These are phyloP conservation scores for Amanita pseudoporphyria DNA, from an alignment of 768 basidiomycete species.

Conservation along the genomic window DNA sequence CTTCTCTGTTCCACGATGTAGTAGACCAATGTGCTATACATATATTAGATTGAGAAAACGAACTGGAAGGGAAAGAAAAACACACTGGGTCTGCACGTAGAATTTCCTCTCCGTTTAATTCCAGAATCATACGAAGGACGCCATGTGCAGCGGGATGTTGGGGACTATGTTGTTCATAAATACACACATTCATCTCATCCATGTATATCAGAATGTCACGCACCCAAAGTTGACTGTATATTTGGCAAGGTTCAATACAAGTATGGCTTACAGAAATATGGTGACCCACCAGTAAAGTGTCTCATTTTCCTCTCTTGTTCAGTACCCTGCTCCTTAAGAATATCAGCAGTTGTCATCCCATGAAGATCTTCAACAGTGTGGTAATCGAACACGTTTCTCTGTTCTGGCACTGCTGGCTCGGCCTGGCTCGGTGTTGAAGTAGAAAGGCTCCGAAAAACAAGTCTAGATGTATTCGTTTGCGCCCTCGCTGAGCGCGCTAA, in stretches of 20 bases:
- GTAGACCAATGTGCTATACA: conserved; percentile 79
- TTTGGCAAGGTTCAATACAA: conserved; percentile 3
- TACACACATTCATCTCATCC: background rate
- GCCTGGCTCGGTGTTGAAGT: conserved; percentile 21
- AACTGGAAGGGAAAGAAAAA: conserved; percentile 8
- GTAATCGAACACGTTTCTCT: conserved; percentile 48
- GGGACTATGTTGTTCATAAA: conserved; percentile 41
- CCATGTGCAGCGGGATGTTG: conserved; percentile 99
- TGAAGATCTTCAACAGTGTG: conserved; percentile 83
- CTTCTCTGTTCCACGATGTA: conserved; percentile 98
- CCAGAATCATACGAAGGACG: conserved; percentile 93
- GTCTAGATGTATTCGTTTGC: conserved; percentile 18
- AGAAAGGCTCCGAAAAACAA: conserved; percentile 27
- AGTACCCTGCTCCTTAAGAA: conserved; percentile 65
- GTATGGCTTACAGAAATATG: background rate
- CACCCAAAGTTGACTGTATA: conserved; percentile 86
- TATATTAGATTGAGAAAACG: conserved; percentile 5
- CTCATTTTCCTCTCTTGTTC: conserved; percentile 73
- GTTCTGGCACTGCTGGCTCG: conserved; percentile 20
- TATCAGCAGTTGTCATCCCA: conserved; percentile 66
- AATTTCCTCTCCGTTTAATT: conserved; percentile 96
- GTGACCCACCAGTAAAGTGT: conserved; percentile 79
- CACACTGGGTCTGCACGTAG: conserved; percentile 75
- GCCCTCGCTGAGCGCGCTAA: conserved; percentile 35
- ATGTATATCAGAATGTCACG: conserved; percentile 23